A percentile compares a stretch with the other conserved stretches of the same genome.
Conservation (phyloP, 2,329 filamentous ascomycete species). For the Fusarium camptoceras region DNA sequence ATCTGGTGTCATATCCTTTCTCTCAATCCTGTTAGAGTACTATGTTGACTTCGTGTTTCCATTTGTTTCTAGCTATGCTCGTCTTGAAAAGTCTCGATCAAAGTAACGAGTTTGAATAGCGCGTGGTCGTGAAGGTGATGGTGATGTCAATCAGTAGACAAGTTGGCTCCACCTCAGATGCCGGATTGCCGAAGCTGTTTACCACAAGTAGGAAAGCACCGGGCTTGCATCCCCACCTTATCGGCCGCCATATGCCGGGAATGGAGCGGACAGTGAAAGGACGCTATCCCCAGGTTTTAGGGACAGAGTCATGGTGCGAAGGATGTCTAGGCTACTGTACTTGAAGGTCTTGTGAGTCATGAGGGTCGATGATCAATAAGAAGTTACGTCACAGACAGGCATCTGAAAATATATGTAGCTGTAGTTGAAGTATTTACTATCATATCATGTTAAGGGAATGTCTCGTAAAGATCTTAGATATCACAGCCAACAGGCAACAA, state of each 20-base stretch:
- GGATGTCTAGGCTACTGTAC: neutral
- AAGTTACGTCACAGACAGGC: neutral
- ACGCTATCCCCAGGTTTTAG: constrained; percentile 26
- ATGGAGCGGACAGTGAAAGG: constrained; percentile 11
- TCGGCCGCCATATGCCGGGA: constrained; percentile 37
- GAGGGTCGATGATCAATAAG: neutral
- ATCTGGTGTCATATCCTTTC: neutral
- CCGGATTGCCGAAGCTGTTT: constrained; percentile 40
- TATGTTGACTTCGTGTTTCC: neutral
- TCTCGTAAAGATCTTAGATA: neutral
- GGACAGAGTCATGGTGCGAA: constrained; percentile 8
- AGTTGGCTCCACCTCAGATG: constrained; percentile 26
- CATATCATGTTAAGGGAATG: neutral
- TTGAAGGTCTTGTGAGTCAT: neutral
- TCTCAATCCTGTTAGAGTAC: neutral
- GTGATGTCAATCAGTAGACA: constrained; percentile 32
- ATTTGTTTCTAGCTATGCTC: neutral
- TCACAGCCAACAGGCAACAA: neutral
- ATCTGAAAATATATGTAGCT: neutral
- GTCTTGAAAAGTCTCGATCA: neutral
- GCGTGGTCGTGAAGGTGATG: neutral
- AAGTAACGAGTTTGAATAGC: constrained; percentile 3
- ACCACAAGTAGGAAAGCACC: constrained; percentile 26
- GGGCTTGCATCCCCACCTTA: constrained; percentile 14
- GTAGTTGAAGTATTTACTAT: neutral